A percentile compares a stretch with the other conserved stretches of the same genome.
These are phyloP conservation scores for Carex myosuroides DNA, from an alignment of 176 grass and related monocot species.

Conservation along the genomic window DNA sequence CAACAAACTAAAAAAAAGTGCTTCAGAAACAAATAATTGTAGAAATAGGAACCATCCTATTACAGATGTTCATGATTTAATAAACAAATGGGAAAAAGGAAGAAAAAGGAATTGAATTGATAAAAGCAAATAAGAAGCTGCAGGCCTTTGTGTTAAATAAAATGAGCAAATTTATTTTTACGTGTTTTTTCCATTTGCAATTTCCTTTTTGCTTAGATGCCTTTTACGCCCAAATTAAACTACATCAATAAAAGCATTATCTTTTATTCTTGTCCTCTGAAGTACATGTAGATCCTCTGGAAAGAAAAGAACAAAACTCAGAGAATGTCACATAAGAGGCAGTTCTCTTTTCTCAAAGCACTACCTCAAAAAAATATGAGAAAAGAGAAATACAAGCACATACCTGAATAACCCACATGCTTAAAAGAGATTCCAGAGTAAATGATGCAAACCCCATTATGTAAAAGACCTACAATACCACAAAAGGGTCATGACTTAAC, in stretches of 20 bases:
- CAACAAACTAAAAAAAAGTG: background rate
- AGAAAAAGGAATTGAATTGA: background rate
- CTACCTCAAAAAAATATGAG: constrained; percentile 1
- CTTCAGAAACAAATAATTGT: background rate
- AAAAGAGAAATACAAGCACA: constrained; percentile 13
- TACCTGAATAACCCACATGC: constrained; percentile 91
- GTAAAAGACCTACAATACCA: constrained; percentile 49
- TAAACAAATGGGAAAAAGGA: background rate
- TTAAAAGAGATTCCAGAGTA: constrained; percentile 63
- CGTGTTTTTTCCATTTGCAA: background rate
- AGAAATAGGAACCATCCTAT: background rate
- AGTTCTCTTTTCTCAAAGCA: too few species aligned
- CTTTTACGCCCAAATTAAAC: background rate
- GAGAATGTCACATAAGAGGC: background rate
- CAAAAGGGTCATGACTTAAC: constrained; percentile 15
- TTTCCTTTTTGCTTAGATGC: background rate
- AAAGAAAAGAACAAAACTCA: background rate
- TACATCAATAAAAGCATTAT: background rate
- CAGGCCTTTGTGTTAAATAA: background rate
- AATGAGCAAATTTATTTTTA: background rate
- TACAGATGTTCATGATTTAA: constrained; percentile 2
- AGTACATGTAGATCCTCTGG: constrained; percentile 16
- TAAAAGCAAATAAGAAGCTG: background rate
- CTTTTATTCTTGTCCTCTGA: constrained; percentile 18
- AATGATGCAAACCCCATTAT: constrained; percentile 72